Evolutionary conservation across 495 filamentous ascomycete genomes (phyloP).

Genomic region (Neohortaea acidophila): DNA sequence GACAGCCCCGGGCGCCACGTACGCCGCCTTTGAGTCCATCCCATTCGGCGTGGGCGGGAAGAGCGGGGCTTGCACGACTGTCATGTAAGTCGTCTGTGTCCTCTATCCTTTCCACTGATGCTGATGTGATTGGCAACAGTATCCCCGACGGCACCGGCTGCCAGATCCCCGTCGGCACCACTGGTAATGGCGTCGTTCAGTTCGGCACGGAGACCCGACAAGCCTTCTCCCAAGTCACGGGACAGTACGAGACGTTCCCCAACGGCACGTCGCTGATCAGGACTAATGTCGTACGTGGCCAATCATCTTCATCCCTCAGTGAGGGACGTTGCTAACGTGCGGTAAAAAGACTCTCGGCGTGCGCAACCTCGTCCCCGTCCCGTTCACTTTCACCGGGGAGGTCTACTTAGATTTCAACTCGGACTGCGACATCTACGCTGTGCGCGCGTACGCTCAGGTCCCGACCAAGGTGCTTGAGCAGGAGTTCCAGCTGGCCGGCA

Average conservation of each 20-base stretch:
- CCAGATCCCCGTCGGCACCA: background rate
- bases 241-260: background rate
- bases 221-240: background rate
- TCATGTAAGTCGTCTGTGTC: no score
- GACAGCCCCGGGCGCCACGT: no score
- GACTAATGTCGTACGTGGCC: background rate
- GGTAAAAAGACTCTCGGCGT: background rate
- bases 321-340: no score
- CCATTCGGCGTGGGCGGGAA: no score
- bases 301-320: no score
- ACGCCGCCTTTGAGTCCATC: no score
- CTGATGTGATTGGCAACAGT: no score
- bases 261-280: background rate
- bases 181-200: background rate
- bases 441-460: background rate
- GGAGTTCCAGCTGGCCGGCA: background rate
- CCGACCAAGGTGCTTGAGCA: background rate
- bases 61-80: no score
- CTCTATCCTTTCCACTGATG: no score
- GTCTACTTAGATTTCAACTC: background rate
- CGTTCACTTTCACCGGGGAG: background rate
- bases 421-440: background rate
- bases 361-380: background rate
- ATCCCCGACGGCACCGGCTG: background rate
- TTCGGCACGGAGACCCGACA: background rate